These are phyloP conservation scores for Populus ilicifolia DNA, from an alignment of 345 rosid species.

Conservation along the genomic window DNA sequence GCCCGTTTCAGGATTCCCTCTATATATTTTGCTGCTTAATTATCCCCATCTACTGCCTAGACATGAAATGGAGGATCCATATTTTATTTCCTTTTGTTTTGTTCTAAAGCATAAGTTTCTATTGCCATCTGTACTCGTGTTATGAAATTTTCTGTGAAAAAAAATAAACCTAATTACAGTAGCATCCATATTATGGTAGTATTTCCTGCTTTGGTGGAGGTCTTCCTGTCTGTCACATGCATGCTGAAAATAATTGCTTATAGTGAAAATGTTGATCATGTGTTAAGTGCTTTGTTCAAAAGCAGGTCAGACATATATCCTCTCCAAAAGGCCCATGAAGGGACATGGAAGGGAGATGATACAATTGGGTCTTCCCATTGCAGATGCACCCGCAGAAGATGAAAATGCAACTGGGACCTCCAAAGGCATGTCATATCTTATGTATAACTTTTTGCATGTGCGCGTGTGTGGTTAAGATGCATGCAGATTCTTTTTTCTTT, in stretches of 20 bases:
- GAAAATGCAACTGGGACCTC: conserved; percentile 43
- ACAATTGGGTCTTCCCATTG: conserved; percentile 81
- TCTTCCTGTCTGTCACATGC: background rate
- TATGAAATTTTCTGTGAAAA: background rate
- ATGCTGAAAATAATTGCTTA: background rate
- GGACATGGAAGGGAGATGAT: conserved; percentile 97
- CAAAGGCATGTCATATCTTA: conserved; percentile 49
- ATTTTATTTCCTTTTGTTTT: no score
- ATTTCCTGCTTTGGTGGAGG: background rate
- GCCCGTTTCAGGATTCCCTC: no score
- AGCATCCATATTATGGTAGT: background rate
- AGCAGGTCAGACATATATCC: conserved; percentile 74
- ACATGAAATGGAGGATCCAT: no score
- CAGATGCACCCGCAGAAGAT: conserved; percentile 67
- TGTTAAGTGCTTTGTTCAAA: conserved; percentile 24
- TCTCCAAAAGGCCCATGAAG: conserved; percentile 66
- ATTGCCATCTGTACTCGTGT: no score
- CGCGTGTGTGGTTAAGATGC: background rate
- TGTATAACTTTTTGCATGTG: background rate
- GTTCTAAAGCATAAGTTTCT: no score
- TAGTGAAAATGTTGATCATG: background rate
- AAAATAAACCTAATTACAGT: background rate
- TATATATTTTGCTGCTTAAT: no score
- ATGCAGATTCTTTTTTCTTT: background rate
- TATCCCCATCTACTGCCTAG: no score